A percentile compares a stretch with the other conserved stretches of the same genome.
These are phyloP conservation scores for Trametes cinnabarina DNA, from an alignment of 768 basidiomycete genomes.

Conservation along the genomic window DNA sequence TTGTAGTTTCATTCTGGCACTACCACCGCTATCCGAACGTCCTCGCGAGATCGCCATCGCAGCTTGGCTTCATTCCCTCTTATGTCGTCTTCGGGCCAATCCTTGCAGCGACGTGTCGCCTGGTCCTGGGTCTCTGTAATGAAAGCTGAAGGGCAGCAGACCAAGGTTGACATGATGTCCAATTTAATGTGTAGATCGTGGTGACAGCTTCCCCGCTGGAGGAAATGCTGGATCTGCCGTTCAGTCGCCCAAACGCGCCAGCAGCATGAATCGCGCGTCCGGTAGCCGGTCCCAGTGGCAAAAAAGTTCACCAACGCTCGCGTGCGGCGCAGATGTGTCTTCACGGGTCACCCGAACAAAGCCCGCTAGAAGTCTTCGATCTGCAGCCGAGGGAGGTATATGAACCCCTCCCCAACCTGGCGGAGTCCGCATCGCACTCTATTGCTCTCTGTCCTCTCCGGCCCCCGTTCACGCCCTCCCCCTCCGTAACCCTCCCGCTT, in stretches of 20 bases:
- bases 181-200: neutral
- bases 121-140: neutral
- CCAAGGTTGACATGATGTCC: neutral
- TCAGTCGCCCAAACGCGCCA: neutral
- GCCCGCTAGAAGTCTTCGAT: slow-evolving; percentile 6
- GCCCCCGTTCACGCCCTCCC: neutral
- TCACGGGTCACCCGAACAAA: neutral
- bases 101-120: neutral
- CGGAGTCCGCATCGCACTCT: neutral
- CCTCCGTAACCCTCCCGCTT: neutral
- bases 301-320: neutral
- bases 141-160: neutral
- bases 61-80: neutral
- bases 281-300: neutral
- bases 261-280: neutral
- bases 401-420: neutral
- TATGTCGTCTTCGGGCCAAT: neutral
- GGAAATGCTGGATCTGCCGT: neutral
- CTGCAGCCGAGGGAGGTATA: slow-evolving; percentile 9
- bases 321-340: neutral
- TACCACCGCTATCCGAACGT: slow-evolving; percentile 5
- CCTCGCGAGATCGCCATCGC: slow-evolving; percentile 3
- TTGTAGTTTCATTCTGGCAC: slow-evolving; percentile 3
- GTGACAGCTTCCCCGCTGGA: neutral
- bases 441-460: neutral